Evolutionary conservation across 2,329 filamentous ascomycete species (phyloP).

Genomic region (Thielaviopsis musarum): DNA sequence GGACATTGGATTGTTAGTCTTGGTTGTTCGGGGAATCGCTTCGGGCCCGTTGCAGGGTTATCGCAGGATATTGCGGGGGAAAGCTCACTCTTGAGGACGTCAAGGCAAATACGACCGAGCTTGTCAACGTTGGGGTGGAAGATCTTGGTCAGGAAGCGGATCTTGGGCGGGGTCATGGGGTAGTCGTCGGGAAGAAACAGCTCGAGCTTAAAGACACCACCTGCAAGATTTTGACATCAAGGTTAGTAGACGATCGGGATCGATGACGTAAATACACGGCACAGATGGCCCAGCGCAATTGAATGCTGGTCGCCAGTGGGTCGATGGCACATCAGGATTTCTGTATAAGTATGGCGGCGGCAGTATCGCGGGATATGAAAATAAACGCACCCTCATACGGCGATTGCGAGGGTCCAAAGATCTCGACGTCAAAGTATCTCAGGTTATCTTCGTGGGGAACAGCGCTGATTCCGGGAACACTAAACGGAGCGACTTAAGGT

Average conservation of each 20-base stretch:
- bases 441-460: conserved; percentile 94
- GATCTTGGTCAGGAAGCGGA: conserved; percentile 96
- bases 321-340: not conserved
- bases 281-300: not conserved
- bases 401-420: conserved; percentile 79
- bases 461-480: conserved; percentile 90
- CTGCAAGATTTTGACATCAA: conserved; percentile 18
- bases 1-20: conserved; percentile 10
- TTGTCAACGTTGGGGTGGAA: conserved; percentile 99
- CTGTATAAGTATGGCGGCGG: not conserved
- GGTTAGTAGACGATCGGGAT: not conserved
- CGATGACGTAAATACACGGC: not conserved
- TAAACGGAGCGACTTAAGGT: conserved; percentile 20
- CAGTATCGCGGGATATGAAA: not conserved
- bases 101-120: conserved; percentile 88
- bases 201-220: conserved; percentile 88
- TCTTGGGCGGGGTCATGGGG: conserved; percentile 97
- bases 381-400: conserved; percentile 68
- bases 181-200: conserved; percentile 97
- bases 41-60: not conserved
- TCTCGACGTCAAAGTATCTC: conserved; percentile 94
- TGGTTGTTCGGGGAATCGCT: not conserved
- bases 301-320: not conserved
- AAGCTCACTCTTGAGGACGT: conserved; percentile 80
- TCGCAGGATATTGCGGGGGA: not conserved